Conservation (phyloP, 345 rosid genomes). For the Eucalyptus urophylla region DNA sequence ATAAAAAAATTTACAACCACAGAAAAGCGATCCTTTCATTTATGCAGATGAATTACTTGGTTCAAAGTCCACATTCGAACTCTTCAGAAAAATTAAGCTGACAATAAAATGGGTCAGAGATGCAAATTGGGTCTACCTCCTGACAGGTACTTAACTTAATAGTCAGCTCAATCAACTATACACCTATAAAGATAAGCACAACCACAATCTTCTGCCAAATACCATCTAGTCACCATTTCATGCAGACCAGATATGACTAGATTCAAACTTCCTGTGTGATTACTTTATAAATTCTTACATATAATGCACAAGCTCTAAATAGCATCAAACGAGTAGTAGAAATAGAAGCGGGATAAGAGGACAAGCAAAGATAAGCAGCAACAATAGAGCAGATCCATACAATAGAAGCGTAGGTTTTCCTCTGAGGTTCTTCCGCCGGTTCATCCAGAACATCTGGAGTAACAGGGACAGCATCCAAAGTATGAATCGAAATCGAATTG, state of each 20-base stretch:
- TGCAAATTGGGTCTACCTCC: neutral
- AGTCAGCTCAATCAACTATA: neutral
- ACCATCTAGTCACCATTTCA: neutral
- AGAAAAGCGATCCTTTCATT: neutral
- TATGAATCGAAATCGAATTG: conserved; percentile 14
- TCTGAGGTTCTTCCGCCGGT: conserved; percentile 48
- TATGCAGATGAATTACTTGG: neutral
- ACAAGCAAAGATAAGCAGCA: neutral
- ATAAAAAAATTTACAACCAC: neutral
- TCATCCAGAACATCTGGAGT: conserved; percentile 37
- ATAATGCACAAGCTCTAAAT: neutral
- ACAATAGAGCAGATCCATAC: conserved; percentile 27
- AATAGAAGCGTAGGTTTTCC: conserved; percentile 83
- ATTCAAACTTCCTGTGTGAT: neutral
- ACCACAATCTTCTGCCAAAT: neutral
- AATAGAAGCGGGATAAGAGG: neutral
- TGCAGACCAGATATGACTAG: neutral
- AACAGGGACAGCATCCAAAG: conserved; percentile 31
- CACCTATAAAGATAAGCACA: neutral
- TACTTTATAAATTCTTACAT: neutral
- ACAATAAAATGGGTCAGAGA: neutral
- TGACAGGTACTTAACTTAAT: neutral
- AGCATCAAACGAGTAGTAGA: neutral
- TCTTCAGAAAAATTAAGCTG: neutral
- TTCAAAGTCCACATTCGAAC: neutral